Conservation (phyloP, 1,284 basidiomycete genomes). For the Ustilago xerochloae region DNA sequence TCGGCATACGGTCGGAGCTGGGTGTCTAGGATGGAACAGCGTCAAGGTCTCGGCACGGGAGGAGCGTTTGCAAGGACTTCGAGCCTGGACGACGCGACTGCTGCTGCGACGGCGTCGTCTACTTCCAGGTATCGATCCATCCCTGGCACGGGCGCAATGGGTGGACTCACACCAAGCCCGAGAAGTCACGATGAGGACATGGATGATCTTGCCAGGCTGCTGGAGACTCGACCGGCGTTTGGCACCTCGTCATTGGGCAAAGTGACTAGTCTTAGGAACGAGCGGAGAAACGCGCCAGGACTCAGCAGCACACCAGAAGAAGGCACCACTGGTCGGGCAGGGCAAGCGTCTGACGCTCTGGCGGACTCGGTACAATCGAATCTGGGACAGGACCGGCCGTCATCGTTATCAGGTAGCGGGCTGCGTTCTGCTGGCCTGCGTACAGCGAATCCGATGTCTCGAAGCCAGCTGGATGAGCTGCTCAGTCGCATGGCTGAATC, state of each 20-base stretch:
- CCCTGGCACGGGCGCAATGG: conserved; percentile 5
- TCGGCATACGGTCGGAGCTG: conserved; percentile 51
- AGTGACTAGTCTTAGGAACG: conserved; percentile 18
- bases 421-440: conserved; percentile 24
- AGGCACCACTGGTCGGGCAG: background rate
- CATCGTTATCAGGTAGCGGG: conserved; percentile 28
- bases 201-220: conserved; percentile 51
- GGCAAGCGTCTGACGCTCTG: conserved; percentile 12
- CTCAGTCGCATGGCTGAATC: conserved; percentile 56
- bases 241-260: conserved; percentile 31
- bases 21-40: conserved; percentile 55
- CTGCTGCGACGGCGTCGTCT: conserved; percentile 23
- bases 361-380: conserved; percentile 32
- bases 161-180: conserved; percentile 33
- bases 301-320: conserved; percentile 42
- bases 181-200: conserved; percentile 58
- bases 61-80: conserved; percentile 40
- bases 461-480: conserved; percentile 58
- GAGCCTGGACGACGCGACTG: conserved; percentile 40
- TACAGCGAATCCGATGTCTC: conserved; percentile 36
- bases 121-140: conserved; percentile 23
- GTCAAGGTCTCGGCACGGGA: conserved; percentile 40
- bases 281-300: conserved; percentile 26
- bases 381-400: conserved; percentile 18
- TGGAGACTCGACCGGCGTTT: conserved; percentile 47